Evolutionary conservation across 495 filamentous ascomycete genomes (phyloP).

Genomic region (Penicillium desertorum): DNA sequence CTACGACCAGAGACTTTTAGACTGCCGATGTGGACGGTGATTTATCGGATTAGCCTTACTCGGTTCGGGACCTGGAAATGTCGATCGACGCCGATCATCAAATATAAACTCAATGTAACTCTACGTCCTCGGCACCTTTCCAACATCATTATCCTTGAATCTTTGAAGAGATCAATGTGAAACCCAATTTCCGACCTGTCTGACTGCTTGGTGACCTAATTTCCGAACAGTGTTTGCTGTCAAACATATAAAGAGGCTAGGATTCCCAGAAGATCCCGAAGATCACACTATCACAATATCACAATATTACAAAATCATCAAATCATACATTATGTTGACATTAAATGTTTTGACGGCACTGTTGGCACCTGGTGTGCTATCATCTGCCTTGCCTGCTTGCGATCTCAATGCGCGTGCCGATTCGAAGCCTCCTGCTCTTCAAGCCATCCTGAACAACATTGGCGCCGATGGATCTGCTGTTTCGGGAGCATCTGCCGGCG

Average conservation of each 20-base stretch:
- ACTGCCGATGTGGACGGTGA: neutral
- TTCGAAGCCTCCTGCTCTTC: constrained; percentile 51
- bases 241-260: neutral
- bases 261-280: neutral
- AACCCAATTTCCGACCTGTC: neutral
- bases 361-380: constrained; percentile 17
- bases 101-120: neutral
- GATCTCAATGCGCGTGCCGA: constrained; percentile 53
- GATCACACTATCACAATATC: neutral
- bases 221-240: neutral
- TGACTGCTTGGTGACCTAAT: neutral
- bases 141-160: neutral
- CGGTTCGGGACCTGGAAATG: neutral
- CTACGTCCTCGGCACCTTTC: neutral
- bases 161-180: neutral
- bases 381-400: constrained; percentile 15
- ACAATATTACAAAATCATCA: too few relatives aligned
- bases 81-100: neutral
- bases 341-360: constrained; percentile 18
- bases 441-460: constrained; percentile 59
- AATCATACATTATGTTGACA: constrained; percentile 12
- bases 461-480: constrained; percentile 50
- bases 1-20: neutral
- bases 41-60: constrained; percentile 1
- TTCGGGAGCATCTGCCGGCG: constrained; percentile 47